Percentiles rank a stretch among this genome's conserved stretches.
Conservation (phyloP, 306 rosid species). For the Arachis stenosperma region DNA sequence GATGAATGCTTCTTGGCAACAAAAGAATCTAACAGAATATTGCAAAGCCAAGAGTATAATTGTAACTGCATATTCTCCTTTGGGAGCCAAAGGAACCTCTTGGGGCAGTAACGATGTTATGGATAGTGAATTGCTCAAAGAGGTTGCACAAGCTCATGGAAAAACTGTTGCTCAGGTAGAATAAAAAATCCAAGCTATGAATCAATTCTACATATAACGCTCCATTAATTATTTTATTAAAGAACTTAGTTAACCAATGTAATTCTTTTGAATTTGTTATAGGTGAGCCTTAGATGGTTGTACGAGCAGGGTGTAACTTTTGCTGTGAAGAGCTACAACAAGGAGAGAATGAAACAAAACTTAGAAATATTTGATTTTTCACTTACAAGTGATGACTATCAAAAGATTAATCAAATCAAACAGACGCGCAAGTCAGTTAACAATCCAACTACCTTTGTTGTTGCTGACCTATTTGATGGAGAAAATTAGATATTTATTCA, state of each 20-base stretch:
- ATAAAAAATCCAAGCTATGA: not conserved
- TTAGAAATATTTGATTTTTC: slow-evolving; percentile 50
- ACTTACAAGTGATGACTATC: slow-evolving; percentile 41
- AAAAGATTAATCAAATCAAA: slow-evolving; percentile 44
- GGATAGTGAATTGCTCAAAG: slow-evolving; percentile 48
- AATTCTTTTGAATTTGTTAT: no score
- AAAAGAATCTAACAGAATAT: slow-evolving; percentile 43
- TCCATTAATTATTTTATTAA: no score
- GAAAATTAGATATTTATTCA: no score
- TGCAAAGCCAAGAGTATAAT: slow-evolving; percentile 47
- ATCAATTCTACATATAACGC: no score
- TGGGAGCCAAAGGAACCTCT: slow-evolving; percentile 47
- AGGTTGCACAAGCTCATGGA: slow-evolving; percentile 46
- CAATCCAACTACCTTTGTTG: no score
- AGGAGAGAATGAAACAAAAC: slow-evolving; percentile 52
- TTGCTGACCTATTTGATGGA: no score
- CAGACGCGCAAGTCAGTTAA: slow-evolving; percentile 4
- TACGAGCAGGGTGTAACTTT: slow-evolving; percentile 47
- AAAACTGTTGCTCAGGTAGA: slow-evolving; percentile 51
- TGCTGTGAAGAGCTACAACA: slow-evolving; percentile 52
- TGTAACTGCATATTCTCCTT: slow-evolving; percentile 51
- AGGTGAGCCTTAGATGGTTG: slow-evolving; percentile 45
- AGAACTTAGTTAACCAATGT: no score
- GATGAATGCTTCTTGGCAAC: slow-evolving; percentile 50
- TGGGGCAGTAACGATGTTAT: slow-evolving; percentile 46